phyloP scores from a whole-genome alignment of 139 green algal genomes.

The Micractinium conductrix region DNA sequence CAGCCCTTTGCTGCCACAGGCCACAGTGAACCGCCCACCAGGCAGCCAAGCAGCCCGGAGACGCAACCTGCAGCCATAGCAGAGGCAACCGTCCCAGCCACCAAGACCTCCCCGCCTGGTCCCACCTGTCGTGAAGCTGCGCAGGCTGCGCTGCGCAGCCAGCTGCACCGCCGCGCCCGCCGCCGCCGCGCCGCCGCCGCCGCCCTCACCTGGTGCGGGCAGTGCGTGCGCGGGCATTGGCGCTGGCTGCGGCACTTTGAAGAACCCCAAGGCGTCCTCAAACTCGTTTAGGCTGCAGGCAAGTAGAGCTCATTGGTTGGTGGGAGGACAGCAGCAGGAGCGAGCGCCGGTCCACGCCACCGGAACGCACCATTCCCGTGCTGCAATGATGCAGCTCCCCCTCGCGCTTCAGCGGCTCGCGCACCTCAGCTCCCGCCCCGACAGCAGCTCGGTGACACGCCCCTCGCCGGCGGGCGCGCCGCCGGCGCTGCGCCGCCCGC shows the following conservation, averaged over 20 bases:
- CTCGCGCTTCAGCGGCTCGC: slow-evolving; percentile 41
- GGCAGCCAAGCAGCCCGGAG: neutral
- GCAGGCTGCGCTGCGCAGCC: slow-evolving; percentile 24
- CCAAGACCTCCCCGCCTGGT: too few species aligned
- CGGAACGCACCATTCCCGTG: too few species aligned
- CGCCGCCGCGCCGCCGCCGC: neutral
- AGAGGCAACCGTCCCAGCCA: neutral
- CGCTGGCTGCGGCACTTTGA: slow-evolving; percentile 5
- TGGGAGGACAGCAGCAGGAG: neutral
- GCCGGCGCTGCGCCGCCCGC: neutral
- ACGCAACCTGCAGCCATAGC: neutral
- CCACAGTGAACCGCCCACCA: neutral
- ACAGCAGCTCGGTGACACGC: slow-evolving; percentile 44
- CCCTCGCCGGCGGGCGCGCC: neutral
- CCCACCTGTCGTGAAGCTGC: slow-evolving; percentile 16
- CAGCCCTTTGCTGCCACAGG: neutral
- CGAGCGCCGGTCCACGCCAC: too few species aligned
- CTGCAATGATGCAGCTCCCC: neutral
- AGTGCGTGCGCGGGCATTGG: neutral
- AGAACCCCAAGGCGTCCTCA: slow-evolving; percentile 46
- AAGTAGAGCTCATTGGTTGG: neutral
- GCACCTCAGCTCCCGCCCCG: slow-evolving; percentile 17
- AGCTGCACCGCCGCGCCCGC: slow-evolving; percentile 9
- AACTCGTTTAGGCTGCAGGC: slow-evolving; percentile 51
- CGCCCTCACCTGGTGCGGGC: neutral